These are phyloP conservation scores for Ganoderma sp. DNA, from an alignment of 1,284 basidiomycete species.

Conservation along the genomic window DNA sequence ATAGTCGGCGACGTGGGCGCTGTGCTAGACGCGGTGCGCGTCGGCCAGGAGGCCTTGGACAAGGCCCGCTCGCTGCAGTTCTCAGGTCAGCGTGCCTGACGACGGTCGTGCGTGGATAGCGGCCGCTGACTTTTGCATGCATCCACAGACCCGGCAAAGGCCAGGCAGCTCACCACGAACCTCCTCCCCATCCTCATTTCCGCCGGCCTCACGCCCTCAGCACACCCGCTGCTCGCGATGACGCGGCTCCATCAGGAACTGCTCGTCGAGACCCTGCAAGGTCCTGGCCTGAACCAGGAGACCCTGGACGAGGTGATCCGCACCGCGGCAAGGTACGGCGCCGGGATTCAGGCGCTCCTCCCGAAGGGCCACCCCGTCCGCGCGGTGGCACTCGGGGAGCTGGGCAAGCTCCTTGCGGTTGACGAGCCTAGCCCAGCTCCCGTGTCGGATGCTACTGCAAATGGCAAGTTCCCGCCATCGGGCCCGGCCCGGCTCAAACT, in stretches of 20 bases:
- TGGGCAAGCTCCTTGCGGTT: constrained; percentile 81
- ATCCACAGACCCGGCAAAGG: constrained; percentile 58
- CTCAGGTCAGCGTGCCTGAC: constrained; percentile 47
- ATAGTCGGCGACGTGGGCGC: constrained; percentile 55
- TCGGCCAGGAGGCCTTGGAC: constrained; percentile 72
- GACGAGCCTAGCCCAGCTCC: constrained; percentile 61
- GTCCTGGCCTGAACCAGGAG: constrained; percentile 47
- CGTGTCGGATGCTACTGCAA: constrained; percentile 14
- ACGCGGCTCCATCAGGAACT: constrained; percentile 72
- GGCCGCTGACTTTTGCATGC: background rate
- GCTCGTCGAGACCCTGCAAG: constrained; percentile 58
- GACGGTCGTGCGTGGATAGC: background rate
- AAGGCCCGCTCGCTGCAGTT: constrained; percentile 69
- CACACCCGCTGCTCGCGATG: constrained; percentile 80
- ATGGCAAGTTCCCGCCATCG: constrained; percentile 61
- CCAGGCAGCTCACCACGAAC: constrained; percentile 65
- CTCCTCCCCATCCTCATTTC: constrained; percentile 66
- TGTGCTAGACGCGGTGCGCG: constrained; percentile 62
- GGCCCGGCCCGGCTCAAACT: constrained; percentile 65
- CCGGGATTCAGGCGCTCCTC: constrained; percentile 63
- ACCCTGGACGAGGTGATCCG: constrained; percentile 67
- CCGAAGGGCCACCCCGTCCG: constrained; percentile 79
- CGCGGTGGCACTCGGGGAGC: constrained; percentile 77
- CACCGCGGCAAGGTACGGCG: constrained; percentile 60
- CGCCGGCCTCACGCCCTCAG: constrained; percentile 59